phyloP scores from a whole-genome alignment of 2,329 filamentous ascomycete species.

The Penicillium paneum region DNA sequence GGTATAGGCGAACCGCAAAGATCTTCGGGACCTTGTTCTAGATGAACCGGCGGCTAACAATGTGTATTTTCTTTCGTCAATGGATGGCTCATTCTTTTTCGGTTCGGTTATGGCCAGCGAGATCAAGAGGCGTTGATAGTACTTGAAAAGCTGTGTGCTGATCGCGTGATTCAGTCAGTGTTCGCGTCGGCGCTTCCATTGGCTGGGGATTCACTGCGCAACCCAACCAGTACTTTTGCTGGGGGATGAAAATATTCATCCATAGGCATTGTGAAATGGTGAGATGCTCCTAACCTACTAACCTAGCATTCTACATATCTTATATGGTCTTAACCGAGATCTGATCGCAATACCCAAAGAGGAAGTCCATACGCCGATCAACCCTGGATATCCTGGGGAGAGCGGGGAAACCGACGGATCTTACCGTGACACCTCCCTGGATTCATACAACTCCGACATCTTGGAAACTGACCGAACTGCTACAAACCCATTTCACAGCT shows the following conservation, averaged over 20 bases:
- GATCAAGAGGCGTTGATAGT: conserved; percentile 21
- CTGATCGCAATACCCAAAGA: background rate
- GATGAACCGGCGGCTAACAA: conserved; percentile 26
- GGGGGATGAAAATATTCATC: background rate
- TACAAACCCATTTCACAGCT: background rate
- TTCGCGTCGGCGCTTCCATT: conserved; percentile 23
- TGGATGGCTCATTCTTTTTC: conserved; percentile 27
- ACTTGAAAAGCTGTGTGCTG: conserved; percentile 23
- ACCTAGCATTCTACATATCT: too few species aligned
- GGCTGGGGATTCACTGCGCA: conserved; percentile 30
- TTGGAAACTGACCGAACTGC: background rate
- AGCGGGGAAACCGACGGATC: conserved; percentile 15
- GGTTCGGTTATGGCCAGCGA: conserved; percentile 23
- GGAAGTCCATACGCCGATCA: conserved; percentile 4
- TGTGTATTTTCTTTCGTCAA: conserved; percentile 34
- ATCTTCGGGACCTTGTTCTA: conserved; percentile 2
- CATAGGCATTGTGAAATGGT: too few species aligned
- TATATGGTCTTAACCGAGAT: background rate
- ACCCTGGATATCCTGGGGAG: conserved; percentile 11
- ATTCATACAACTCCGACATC: background rate
- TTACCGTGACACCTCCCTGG: background rate
- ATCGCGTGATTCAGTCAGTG: conserved; percentile 21
- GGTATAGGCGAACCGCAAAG: conserved; percentile 25
- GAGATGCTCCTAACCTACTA: too few species aligned
- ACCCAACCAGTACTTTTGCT: conserved; percentile 20